Base-by-base conservation (phyloP, 1,139 yeast species). In the Candida sanyaensis region DNA sequence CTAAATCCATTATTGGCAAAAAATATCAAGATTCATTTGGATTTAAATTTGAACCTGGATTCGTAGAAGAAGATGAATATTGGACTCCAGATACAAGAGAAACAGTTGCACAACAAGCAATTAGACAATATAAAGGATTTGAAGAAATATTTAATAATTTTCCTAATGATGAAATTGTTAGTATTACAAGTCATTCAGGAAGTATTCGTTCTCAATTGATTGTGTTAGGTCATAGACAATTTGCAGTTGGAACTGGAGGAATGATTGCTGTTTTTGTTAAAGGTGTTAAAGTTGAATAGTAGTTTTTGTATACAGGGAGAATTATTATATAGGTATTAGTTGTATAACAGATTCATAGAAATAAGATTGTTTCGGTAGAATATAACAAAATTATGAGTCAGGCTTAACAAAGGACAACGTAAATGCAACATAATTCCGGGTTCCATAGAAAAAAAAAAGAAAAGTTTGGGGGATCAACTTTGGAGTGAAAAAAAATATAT, bases 221-320 rank as follows among this genome's bases (percentile, higher is more conserved):
- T 54, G 78, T 65, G 2, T 64, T 73, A 51, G 73, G 74, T 41
- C 78, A 73, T 53, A 58, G 78, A 37, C 59, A 68, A 24, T 73
- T 73, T 60, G 68, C 72, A 4, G 69, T 73, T 27, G 77, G 76
- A 7, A 73, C 78, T 5, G 78, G 78, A 8, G 78, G 78, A 5
- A 64, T 73, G 66, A 66, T 73, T 32, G 78, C 78, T 1, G 77
- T 73, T 10, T 65, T 71, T 50, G 77, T 73, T 1, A 68, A 68
- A 51, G 78, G 66, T 5, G 55, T 59, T 6, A 59, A 50, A 41
- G 42, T 51, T 23, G 24, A 29, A 38, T 26, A 23, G 17, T 27
- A 38, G 24, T 10, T 12, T 12, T 11, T 21, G 17, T 13, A 17
- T 17, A 17, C 21, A 17, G 21, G 2, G 21, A 17, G 21, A 17